These are phyloP conservation scores for Elsinoe batatas DNA, from an alignment of 2,329 filamentous ascomycete genomes.

Conservation along the genomic window DNA sequence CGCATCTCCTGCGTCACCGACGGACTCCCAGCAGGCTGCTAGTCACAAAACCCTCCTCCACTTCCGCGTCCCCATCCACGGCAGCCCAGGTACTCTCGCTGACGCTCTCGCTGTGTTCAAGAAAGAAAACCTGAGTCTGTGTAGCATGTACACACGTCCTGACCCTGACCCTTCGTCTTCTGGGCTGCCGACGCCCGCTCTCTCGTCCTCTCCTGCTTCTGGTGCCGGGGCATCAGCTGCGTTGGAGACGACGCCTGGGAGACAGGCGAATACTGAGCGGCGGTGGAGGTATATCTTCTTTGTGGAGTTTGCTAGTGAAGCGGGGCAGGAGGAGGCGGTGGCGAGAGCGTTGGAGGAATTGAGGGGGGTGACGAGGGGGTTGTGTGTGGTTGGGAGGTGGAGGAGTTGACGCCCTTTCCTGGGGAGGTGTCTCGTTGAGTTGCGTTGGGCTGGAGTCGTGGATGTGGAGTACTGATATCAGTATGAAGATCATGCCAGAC, in stretches of 20 bases:
- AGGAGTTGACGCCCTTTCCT: slow-evolving; percentile 8
- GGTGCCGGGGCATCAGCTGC: no score
- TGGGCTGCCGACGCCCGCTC: no score
- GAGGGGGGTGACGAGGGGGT: slow-evolving; percentile 47
- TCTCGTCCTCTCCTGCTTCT: no score
- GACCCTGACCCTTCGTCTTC: slow-evolving; percentile 50
- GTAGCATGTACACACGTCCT: slow-evolving; percentile 80
- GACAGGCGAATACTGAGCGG: neutral
- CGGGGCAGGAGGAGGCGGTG: slow-evolving; percentile 34
- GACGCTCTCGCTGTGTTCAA: slow-evolving; percentile 73
- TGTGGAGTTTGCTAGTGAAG: slow-evolving; percentile 62
- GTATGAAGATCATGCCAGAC: no score
- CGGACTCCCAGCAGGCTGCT: no score
- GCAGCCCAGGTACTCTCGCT: slow-evolving; percentile 69
- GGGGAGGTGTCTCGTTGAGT: no score
- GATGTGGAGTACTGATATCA: no score
- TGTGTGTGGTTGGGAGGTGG: slow-evolving; percentile 44
- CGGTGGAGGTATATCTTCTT: slow-evolving; percentile 89
- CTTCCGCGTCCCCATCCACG: slow-evolving; percentile 67
- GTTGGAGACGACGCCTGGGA: neutral
- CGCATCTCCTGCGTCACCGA: neutral
- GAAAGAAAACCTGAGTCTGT: slow-evolving; percentile 64
- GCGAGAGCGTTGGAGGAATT: slow-evolving; percentile 52
- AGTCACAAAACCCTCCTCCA: slow-evolving; percentile 51
- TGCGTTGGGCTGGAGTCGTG: no score